phyloP scores from a whole-genome alignment of 352 stramenopile genomes.

The Halophytophthora batemanensis region DNA sequence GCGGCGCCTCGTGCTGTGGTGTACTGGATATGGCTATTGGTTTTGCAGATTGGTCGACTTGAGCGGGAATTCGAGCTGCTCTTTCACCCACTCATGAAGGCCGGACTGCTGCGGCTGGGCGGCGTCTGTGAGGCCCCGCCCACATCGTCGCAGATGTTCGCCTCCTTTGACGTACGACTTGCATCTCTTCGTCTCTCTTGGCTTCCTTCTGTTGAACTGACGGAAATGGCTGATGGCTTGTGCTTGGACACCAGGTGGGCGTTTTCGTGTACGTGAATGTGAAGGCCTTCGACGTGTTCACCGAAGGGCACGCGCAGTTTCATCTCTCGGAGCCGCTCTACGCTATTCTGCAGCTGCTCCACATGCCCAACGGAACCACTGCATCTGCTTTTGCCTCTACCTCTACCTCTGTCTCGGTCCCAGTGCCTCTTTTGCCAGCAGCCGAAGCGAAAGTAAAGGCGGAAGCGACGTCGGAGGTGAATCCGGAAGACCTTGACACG shows the following conservation, averaged over 20 bases:
- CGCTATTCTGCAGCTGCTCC: conserved; percentile 47
- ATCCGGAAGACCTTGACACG: conserved; percentile 48
- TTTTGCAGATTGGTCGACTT: conserved; percentile 47
- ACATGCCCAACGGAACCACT: conserved; percentile 14
- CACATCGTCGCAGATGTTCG: conserved; percentile 53
- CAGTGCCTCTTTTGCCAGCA: conserved; percentile 1
- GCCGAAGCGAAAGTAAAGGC: conserved; percentile 3
- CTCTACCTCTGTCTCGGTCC: no score
- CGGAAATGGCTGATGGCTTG: neutral
- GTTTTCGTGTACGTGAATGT: conserved; percentile 61
- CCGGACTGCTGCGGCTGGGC: conserved; percentile 39
- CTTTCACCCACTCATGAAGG: conserved; percentile 65
- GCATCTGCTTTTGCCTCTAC: conserved; percentile 6
- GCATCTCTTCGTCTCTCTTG: neutral
- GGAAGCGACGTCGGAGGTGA: conserved; percentile 18
- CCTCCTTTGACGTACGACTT: conserved; percentile 50
- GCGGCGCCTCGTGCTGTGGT: no score
- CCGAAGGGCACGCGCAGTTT: conserved; percentile 54
- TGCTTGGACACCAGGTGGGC: conserved; percentile 21
- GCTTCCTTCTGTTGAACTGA: neutral
- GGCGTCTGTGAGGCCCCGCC: conserved; percentile 49
- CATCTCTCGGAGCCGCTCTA: conserved; percentile 66
- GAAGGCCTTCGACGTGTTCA: conserved; percentile 62
- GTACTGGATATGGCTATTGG: no score
- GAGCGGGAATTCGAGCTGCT: conserved; percentile 58